Base-by-base conservation (phyloP, 1,284 basidiomycete genomes). In the Cutaneotrichosporon spelunceum region DNA sequence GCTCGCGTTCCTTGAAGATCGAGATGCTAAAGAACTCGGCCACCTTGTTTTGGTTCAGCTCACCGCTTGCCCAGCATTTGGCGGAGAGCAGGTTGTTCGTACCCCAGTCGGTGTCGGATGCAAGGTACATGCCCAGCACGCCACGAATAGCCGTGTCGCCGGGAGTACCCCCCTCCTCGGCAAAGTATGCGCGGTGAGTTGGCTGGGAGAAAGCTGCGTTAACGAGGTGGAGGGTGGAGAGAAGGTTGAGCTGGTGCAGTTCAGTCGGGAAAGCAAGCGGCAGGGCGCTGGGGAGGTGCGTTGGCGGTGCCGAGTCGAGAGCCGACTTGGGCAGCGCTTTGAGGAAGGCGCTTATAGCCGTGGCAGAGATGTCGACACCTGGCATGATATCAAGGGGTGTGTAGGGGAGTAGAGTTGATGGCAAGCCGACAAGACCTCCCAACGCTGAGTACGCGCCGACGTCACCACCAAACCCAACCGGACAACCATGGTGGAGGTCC, bases 181-280 rank as follows among this genome's bases (percentile, higher is more conserved):
- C 61, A 29, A 72, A 68, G 57, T 72, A 71, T 4, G 49, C 27
- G 6, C 55, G 26, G 60, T 72, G 65, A 19, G 57, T 10, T 1
- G 70, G 68, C 24, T 68, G 59, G 4, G 61, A 53, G 23, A 73
- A 63, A 9, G 57, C 36, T 6, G 59, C 29, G 53, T 62, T 29
- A 11, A 70, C 52, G 21, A 73, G 58, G 55, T 73, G 72, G 21
- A 73, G 63, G 16, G 64, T 60, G 19, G 67, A 56, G 30, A 73
- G 64, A 34, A 70, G 54, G 67, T 75, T 75, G 70, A 70, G 56
- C 19, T 61, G 53, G 57, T 75, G 73, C 4, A 71, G 56, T 16
- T 66, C 62, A 23, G 72, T 58, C 0, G 73, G 72, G 62, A 72
- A 71, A 16, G 72, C 61, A 6, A 75, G 66, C 5, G 73, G 73